Conservation (phyloP, 169 alveolate species). For the Cryptosporidium baileyi region DNA sequence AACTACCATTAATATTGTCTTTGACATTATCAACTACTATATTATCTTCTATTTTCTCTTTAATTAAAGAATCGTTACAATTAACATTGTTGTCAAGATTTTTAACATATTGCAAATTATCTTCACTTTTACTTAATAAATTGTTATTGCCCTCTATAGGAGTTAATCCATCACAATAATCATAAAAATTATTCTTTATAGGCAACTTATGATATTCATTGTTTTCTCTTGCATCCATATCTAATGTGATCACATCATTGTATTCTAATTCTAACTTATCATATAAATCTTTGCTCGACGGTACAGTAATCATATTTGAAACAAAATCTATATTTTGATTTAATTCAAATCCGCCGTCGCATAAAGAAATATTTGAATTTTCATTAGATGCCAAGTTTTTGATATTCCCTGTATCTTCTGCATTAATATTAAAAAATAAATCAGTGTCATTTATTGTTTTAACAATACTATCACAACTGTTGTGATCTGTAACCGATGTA, state of each 20-base stretch:
- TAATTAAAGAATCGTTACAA: background rate
- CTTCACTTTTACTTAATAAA: background rate
- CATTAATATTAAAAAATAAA: slow-evolving; percentile 20
- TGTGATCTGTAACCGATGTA: too few relatives aligned
- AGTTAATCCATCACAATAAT: background rate
- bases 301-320: background rate
- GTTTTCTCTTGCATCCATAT: background rate
- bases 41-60: background rate
- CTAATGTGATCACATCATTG: background rate
- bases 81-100: background rate
- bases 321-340: background rate
- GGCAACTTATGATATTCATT: background rate
- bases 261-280: slow-evolving; percentile 15
- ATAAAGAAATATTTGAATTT: background rate
- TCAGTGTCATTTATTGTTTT: slow-evolving; percentile 49
- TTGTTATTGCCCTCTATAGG: background rate
- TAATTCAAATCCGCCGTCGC: slow-evolving; percentile 27
- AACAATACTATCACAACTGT: too few relatives aligned
- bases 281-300: slow-evolving; percentile 30
- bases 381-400: background rate
- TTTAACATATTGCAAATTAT: background rate
- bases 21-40: background rate
- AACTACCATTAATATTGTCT: background rate
- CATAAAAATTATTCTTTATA: background rate
- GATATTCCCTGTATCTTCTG: background rate